Percentiles rank a stretch among this genome's conserved stretches.
These are phyloP conservation scores for Gremmenia infestans DNA, from an alignment of 2,329 filamentous ascomycete genomes.

Conservation along the genomic window DNA sequence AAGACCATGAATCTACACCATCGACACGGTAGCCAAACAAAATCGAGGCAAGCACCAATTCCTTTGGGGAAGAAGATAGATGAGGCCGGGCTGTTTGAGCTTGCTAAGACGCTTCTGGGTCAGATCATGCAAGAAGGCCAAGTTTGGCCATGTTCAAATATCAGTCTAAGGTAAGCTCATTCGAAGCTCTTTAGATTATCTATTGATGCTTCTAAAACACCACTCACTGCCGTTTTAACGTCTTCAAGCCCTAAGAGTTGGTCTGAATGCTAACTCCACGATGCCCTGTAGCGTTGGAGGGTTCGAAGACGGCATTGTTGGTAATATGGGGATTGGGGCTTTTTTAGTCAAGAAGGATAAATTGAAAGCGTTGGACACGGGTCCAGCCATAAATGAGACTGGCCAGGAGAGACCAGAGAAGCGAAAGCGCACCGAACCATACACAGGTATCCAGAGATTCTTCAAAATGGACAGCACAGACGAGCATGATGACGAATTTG, in stretches of 20 bases:
- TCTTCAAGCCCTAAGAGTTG: neutral
- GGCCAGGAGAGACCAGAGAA: slow-evolving; percentile 28
- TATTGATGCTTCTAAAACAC: neutral
- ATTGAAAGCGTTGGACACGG: slow-evolving; percentile 46
- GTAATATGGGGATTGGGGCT: slow-evolving; percentile 79
- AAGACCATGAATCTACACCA: slow-evolving; percentile 83
- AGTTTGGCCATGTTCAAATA: slow-evolving; percentile 87
- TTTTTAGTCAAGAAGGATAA: slow-evolving; percentile 78
- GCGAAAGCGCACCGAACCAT: slow-evolving; percentile 25
- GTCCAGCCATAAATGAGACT: slow-evolving; percentile 15
- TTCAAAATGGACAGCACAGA: slow-evolving; percentile 27
- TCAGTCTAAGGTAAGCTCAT: slow-evolving; percentile 57
- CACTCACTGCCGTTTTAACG: neutral
- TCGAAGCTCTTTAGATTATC: neutral
- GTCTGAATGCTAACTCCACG: neutral
- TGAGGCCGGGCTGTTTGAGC: slow-evolving; percentile 65
- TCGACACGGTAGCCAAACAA: slow-evolving; percentile 65
- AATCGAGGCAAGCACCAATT: slow-evolving; percentile 72
- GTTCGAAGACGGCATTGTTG: slow-evolving; percentile 80
- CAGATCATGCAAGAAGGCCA: slow-evolving; percentile 74
- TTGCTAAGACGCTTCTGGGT: slow-evolving; percentile 70
- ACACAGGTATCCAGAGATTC: slow-evolving; percentile 27
- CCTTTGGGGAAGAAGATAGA: slow-evolving; percentile 69
- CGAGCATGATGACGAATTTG: slow-evolving; percentile 29
- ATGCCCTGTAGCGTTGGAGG: slow-evolving; percentile 59